Evolutionary conservation across 2,329 filamentous ascomycete species (phyloP).

Genomic region (Xylaria digitata): DNA sequence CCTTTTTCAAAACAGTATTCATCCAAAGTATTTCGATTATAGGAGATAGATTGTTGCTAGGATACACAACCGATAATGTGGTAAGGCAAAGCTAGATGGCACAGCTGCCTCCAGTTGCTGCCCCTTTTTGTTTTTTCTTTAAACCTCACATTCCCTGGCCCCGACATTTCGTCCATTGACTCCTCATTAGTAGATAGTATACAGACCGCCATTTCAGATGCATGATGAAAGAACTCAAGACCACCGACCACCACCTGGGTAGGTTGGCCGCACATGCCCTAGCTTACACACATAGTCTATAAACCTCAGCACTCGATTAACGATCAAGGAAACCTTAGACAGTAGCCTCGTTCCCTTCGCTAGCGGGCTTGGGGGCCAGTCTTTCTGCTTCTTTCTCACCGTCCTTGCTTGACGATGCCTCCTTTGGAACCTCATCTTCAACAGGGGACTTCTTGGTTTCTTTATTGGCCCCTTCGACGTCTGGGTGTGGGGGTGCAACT

Average conservation of each 20-base stretch:
- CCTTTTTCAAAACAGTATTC: background rate
- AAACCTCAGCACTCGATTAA: slow-evolving; percentile 7
- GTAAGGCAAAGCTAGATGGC: slow-evolving; percentile 10
- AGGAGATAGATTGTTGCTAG: slow-evolving; percentile 34
- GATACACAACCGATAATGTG: slow-evolving; percentile 23
- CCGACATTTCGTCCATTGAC: slow-evolving; percentile 40
- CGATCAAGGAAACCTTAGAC: slow-evolving; percentile 27
- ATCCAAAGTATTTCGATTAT: slow-evolving; percentile 21
- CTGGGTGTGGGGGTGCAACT: slow-evolving; percentile 69
- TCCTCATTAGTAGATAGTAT: slow-evolving; percentile 47
- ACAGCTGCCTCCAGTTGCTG: slow-evolving; percentile 10
- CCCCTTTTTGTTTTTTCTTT: slow-evolving; percentile 32
- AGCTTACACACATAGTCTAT: slow-evolving; percentile 21
- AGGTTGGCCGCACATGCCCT: slow-evolving; percentile 14
- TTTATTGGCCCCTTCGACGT: slow-evolving; percentile 69
- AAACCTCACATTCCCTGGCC: slow-evolving; percentile 37
- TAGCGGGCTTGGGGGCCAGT: slow-evolving; percentile 69
- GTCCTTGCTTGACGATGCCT: slow-evolving; percentile 63
- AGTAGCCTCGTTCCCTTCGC: slow-evolving; percentile 70
- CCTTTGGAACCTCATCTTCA: slow-evolving; percentile 54
- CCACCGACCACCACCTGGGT: slow-evolving; percentile 21
- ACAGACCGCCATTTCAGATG: slow-evolving; percentile 39
- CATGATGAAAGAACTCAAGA: slow-evolving; percentile 32
- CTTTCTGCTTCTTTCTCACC: slow-evolving; percentile 69
- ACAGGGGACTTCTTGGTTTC: slow-evolving; percentile 62